Evolutionary conservation across 352 stramenopile species (phyloP), one percentile per base, ranked within the genome.

Genomic region (Phytopythium delawarense): DNA sequence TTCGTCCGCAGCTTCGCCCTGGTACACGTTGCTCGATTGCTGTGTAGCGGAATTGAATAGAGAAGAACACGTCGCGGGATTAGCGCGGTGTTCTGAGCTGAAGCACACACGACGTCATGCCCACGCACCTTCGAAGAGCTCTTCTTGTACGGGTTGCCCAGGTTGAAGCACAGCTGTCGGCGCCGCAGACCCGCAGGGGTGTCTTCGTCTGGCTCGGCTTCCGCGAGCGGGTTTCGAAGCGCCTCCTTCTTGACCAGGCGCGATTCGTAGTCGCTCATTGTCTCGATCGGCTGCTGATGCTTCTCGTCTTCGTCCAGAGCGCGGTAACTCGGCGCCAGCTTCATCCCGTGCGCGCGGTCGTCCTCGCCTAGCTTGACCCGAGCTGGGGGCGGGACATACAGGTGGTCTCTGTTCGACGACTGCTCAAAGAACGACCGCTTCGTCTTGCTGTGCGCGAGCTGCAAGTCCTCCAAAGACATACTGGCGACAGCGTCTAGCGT

Each of bases 141-240:
- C 70, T 94, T 94, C 70, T 94, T 96, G 81, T 96, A 96, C 20
- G 87, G 87, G 49, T 93, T 94, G 20, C 87, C 87, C 6, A 96
- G 63, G 44, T 94, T 94, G 60, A 96, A 94, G 50, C 81, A 91
- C 15, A 96, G 63, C 57, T 96, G 87, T 9, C 87, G 81, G 21
- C 87, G 70, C 53, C 86, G 72, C 13, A 92, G 59, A 16, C 87
- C 87, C 13, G 80, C 75, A 1, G 84, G 81, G 0, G 85, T 96
- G 52, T 94, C 83, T 59, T 96, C 87, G 56, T 96, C 87, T 5
- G 84, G 79, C 34, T 96, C 87, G 20, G 87, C 84, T 46, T 96
- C 86, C 23, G 78, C 79, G 16, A 92, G 74, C n/a, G 87, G 87
- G 53, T 96, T 94, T 9, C 87, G 79, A 28, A 94, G 70, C 2